A percentile compares a stretch with the other conserved stretches of the same genome.
Conservation (phyloP, 1,139 yeast genomes). For the Kodamaea sp. region DNA sequence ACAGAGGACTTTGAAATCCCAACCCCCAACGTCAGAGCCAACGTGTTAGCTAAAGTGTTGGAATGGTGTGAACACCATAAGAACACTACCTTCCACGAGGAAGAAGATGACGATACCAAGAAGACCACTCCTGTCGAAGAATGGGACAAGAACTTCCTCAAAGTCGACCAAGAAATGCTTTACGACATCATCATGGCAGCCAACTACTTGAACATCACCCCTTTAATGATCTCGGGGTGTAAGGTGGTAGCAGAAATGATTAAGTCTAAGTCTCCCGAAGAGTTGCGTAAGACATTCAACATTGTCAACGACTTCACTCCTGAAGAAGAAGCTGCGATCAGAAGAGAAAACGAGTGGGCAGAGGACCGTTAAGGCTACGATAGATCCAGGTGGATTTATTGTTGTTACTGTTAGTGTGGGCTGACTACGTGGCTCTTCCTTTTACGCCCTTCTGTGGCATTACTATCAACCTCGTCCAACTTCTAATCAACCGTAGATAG, state of each 20-base stretch:
- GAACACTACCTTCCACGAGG: constrained; percentile 73
- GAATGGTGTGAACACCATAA: constrained; percentile 98
- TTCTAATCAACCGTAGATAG: no score
- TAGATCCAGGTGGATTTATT: no score
- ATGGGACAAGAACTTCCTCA: constrained; percentile 95
- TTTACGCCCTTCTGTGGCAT: no score
- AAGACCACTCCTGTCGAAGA: constrained; percentile 80
- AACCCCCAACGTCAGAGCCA: constrained; percentile 84
- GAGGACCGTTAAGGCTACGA: constrained; percentile 94
- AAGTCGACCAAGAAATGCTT: constrained; percentile 97
- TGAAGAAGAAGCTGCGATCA: constrained; percentile 97
- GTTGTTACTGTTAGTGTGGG: no score
- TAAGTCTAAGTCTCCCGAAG: constrained; percentile 93
- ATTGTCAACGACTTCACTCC: constrained; percentile 96
- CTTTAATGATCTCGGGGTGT: constrained; percentile 92
- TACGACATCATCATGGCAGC: constrained; percentile 96
- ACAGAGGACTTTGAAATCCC: constrained; percentile 81
- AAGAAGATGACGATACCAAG: constrained; percentile 77
- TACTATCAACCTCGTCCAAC: no score
- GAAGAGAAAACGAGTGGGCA: constrained; percentile 99
- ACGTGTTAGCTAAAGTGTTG: constrained; percentile 85
- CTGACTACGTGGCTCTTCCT: no score
- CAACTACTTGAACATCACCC: constrained; percentile 90
- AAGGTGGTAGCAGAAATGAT: constrained; percentile 98
- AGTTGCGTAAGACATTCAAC: constrained; percentile 92